A percentile compares a stretch with the other conserved stretches of the same genome.
Conservation (phyloP, 768 basidiomycete species). For the Chiua virens region DNA sequence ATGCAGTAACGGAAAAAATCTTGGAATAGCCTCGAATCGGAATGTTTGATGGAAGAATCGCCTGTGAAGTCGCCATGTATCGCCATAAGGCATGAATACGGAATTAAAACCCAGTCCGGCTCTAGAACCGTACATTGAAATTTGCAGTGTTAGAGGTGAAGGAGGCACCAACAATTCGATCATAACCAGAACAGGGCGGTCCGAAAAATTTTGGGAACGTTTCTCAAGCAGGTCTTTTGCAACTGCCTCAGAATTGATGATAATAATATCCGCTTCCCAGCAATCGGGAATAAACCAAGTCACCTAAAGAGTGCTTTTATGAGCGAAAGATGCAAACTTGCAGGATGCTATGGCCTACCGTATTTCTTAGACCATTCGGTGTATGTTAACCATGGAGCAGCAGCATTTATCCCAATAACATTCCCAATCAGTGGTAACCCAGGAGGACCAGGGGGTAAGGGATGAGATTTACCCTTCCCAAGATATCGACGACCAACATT, state of each 20-base stretch:
- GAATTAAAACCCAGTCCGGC: constrained; percentile 1
- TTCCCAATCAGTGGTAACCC: neutral
- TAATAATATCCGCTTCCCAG: neutral
- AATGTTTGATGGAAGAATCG: constrained; percentile 16
- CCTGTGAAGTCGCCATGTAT: constrained; percentile 14
- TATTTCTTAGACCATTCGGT: neutral
- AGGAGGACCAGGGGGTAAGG: neutral
- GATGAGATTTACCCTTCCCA: neutral
- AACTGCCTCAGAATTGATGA: neutral
- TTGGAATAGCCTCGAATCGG: neutral
- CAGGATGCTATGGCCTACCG: neutral
- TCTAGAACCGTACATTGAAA: neutral
- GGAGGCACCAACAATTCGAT: neutral
- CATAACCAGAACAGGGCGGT: neutral
- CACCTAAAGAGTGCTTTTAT: too few relatives aligned
- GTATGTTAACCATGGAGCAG: neutral
- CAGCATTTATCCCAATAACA: neutral
- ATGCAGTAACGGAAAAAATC: constrained; percentile 1
- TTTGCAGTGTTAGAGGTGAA: neutral
- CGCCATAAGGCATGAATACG: neutral
- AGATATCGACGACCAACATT: neutral
- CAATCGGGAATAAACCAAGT: neutral
- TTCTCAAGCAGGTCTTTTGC: neutral
- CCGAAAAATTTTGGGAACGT: neutral
- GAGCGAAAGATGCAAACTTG: too few relatives aligned